Evolutionary conservation across 306 rosid genomes (phyloP).

Genomic region (Hippophae tibetana): DNA sequence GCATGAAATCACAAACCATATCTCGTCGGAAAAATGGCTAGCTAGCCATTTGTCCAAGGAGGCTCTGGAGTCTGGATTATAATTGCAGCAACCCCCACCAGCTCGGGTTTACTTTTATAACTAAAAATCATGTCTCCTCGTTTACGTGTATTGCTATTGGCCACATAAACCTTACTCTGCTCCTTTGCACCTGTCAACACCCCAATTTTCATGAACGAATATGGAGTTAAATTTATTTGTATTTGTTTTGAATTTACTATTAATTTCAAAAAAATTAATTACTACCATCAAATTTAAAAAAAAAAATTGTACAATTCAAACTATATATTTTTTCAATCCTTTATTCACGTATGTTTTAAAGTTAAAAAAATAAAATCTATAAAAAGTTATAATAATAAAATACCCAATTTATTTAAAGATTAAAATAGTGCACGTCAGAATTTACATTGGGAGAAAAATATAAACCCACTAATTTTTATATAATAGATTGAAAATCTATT

Average conservation of each 20-base stretch:
- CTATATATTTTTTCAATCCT: too few relatives aligned
- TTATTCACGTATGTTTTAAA: too few relatives aligned
- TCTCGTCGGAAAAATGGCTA: conserved; percentile 13
- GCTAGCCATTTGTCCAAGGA: conserved; percentile 74
- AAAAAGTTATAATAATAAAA: conserved; percentile 1
- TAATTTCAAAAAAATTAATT: too few relatives aligned
- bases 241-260: too few relatives aligned
- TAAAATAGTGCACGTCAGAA: conserved; percentile 20
- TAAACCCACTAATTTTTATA: too few relatives aligned
- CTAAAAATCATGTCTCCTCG: conserved; percentile 24
- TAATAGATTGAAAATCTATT: too few relatives aligned
- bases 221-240: too few relatives aligned
- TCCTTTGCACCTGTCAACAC: conserved; percentile 24
- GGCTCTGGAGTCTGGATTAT: conserved; percentile 35
- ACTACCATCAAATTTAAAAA: too few relatives aligned
- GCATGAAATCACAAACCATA: conserved; percentile 55
- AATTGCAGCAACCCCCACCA: conserved; percentile 50
- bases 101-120: conserved; percentile 29
- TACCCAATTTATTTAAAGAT: conserved; percentile 24
- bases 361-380: too few relatives aligned
- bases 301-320: too few relatives aligned
- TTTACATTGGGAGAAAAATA: conserved; percentile 8
- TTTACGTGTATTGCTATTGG: conserved; percentile 27
- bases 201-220: too few relatives aligned
- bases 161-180: conserved; percentile 41